Percentiles rank a stretch among this genome's conserved stretches.
Evolutionary conservation across 768 basidiomycete genomes (phyloP).

Genomic region (Psilocybe subaeruginosa): DNA sequence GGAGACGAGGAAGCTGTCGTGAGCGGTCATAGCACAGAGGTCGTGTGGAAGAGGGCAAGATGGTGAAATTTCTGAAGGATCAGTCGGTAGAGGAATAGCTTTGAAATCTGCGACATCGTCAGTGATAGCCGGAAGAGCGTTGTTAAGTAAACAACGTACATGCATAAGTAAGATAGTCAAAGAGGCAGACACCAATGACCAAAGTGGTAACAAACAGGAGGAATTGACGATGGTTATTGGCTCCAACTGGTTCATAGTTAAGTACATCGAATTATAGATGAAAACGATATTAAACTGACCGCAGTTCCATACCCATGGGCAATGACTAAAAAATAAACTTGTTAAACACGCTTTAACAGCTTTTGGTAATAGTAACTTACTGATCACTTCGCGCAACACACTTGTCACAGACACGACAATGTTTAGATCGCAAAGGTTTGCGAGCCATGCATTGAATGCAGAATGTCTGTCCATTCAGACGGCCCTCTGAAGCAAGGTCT

Average conservation of each 20-base stretch:
- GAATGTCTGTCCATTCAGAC: slow-evolving; percentile 94
- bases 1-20: slow-evolving; percentile 84
- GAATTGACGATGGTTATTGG: slow-evolving; percentile 95
- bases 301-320: slow-evolving; percentile 99
- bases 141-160: slow-evolving; percentile 55
- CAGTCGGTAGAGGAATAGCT: slow-evolving; percentile 37
- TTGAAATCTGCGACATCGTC: slow-evolving; percentile 53
- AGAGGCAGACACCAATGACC: slow-evolving; percentile 76
- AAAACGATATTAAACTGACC: slow-evolving; percentile 45
- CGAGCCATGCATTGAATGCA: slow-evolving; percentile 96
- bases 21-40: slow-evolving; percentile 70
- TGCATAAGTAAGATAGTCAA: slow-evolving; percentile 82
- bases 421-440: slow-evolving; percentile 92
- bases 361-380: slow-evolving; percentile 47
- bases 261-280: background rate
- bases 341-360: background rate
- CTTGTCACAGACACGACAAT: slow-evolving; percentile 89
- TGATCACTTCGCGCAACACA: slow-evolving; percentile 94
- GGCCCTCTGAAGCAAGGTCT: slow-evolving; percentile 84
- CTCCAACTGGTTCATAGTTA: slow-evolving; percentile 63
- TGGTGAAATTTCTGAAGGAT: slow-evolving; percentile 46
- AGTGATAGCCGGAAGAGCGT: background rate
- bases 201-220: slow-evolving; percentile 88
- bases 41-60: slow-evolving; percentile 70
- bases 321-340: slow-evolving; percentile 62